These are phyloP conservation scores for Cymodocea nodosa DNA, from an alignment of 116 monocot genomes.

Conservation along the genomic window DNA sequence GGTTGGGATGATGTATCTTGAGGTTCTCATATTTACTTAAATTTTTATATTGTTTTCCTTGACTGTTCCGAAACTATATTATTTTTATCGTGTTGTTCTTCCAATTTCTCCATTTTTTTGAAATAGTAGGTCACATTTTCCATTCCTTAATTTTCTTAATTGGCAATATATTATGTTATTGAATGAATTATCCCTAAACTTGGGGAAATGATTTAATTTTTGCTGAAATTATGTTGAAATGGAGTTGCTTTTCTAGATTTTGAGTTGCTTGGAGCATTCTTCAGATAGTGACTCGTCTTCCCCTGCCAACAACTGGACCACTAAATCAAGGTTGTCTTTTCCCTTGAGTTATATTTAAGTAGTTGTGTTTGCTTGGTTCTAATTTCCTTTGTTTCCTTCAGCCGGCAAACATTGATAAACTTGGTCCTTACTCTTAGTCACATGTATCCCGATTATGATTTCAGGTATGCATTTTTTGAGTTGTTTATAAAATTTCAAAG, in stretches of 20 bases:
- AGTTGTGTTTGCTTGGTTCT: not conserved
- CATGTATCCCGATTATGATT: constrained; percentile 96
- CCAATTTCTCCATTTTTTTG: too few species aligned
- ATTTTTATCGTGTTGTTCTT: too few species aligned
- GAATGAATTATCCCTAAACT: not conserved
- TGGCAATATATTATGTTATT: not conserved
- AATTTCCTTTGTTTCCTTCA: constrained; percentile 24
- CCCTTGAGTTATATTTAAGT: not conserved
- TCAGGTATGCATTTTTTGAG: constrained; percentile 50
- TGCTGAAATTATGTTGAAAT: not conserved
- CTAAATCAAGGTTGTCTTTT: constrained; percentile 58
- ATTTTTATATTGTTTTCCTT: too few species aligned
- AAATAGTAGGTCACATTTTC: too few species aligned
- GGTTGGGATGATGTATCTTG: too few species aligned
- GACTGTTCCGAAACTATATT: too few species aligned
- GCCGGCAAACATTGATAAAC: constrained; percentile 87
- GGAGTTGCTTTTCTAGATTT: constrained; percentile 39
- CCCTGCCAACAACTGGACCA: constrained; percentile 45
- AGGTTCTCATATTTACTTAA: too few species aligned
- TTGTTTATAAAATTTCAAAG: not conserved
- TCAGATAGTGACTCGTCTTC: constrained; percentile 60
- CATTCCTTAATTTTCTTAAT: too few species aligned
- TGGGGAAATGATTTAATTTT: not conserved
- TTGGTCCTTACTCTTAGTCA: constrained; percentile 82
- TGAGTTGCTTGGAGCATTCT: constrained; percentile 71